These are phyloP conservation scores for Scytalidium lignicola DNA, from an alignment of 2,329 filamentous ascomycete genomes.

Conservation along the genomic window DNA sequence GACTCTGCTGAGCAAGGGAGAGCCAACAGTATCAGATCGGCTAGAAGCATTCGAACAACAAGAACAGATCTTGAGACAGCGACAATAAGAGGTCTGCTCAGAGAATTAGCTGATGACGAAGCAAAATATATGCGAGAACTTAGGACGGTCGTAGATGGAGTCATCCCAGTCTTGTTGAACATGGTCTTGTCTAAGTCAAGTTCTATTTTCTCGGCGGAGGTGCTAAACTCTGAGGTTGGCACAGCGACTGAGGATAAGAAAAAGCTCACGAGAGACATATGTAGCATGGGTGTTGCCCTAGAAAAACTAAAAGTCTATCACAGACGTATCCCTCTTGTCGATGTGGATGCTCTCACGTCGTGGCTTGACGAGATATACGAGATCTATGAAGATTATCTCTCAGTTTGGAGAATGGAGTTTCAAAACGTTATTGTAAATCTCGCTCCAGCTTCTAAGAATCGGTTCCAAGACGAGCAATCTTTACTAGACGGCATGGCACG, in stretches of 20 bases:
- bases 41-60: conserved; percentile 71
- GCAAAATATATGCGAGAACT: conserved; percentile 84
- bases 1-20: conserved; percentile 51
- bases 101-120: conserved; percentile 79
- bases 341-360: conserved; percentile 64
- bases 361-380: conserved; percentile 79
- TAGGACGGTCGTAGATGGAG: conserved; percentile 88
- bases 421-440: conserved; percentile 93
- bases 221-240: conserved; percentile 53
- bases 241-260: conserved; percentile 42
- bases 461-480: conserved; percentile 50
- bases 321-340: conserved; percentile 69
- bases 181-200: conserved; percentile 73
- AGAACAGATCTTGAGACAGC: conserved; percentile 62
- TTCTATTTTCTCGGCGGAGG: conserved; percentile 55
- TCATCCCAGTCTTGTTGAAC: conserved; percentile 85
- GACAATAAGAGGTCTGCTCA: conserved; percentile 70
- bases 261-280: conserved; percentile 73
- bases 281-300: conserved; percentile 87
- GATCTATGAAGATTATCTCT: conserved; percentile 80
- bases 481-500: conserved; percentile 53
- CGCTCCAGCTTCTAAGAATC: conserved; percentile 59
- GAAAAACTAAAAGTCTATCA: conserved; percentile 80
- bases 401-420: conserved; percentile 87
- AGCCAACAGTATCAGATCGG: conserved; percentile 66